phyloP scores from a whole-genome alignment of 331 rosid species.

The Pyrus hybrid region DNA sequence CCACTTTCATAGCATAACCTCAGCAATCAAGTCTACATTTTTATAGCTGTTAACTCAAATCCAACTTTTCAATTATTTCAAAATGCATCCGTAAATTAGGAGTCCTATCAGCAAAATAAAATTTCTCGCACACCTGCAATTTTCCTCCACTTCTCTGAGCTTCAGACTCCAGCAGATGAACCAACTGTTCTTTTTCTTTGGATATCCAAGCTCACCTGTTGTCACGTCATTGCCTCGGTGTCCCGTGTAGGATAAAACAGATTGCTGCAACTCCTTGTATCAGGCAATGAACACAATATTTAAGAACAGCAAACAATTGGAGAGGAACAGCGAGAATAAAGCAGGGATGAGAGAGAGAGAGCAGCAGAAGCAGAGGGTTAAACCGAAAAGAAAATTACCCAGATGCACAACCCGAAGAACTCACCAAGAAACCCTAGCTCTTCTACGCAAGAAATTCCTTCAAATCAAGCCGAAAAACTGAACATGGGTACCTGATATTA shows the following conservation, averaged over 20 bases:
- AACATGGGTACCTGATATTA: too few species aligned
- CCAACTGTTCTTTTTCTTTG: constrained; percentile 53
- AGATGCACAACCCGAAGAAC: too few species aligned
- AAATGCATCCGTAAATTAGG: constrained; percentile 81
- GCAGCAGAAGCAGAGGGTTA: too few species aligned
- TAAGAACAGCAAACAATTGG: too few species aligned
- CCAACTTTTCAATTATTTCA: constrained; percentile 64
- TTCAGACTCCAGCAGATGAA: constrained; percentile 47
- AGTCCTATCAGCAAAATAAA: constrained; percentile 50
- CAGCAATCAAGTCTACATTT: background rate
- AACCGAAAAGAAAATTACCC: too few species aligned
- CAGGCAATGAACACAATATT: constrained; percentile 9
- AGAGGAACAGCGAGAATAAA: too few species aligned
- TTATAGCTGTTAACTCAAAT: constrained; percentile 26
- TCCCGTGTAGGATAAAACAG: constrained; percentile 70
- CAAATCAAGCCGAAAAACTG: too few species aligned
- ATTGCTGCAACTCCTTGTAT: constrained; percentile 27
- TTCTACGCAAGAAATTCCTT: too few species aligned
- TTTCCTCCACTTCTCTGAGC: constrained; percentile 37
- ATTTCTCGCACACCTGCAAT: constrained; percentile 37
- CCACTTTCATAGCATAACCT: background rate
- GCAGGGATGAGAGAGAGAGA: too few species aligned
- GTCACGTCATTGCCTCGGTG: constrained; percentile 85
- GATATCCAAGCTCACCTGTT: constrained; percentile 48
- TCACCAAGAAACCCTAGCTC: too few species aligned